phyloP scores from a whole-genome alignment of 768 basidiomycete species.

The Lactarius indigo region DNA sequence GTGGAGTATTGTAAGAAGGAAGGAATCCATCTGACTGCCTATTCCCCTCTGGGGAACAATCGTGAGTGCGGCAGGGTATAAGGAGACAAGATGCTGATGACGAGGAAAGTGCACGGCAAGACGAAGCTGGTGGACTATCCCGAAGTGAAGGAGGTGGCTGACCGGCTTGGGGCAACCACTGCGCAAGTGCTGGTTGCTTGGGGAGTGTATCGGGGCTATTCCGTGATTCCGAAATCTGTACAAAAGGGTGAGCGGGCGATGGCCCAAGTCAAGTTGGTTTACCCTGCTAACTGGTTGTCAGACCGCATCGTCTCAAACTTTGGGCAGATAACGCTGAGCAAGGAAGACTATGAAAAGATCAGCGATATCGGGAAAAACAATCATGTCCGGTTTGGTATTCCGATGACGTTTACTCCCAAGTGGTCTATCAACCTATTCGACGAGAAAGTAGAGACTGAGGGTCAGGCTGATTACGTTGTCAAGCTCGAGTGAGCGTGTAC shows the following conservation, averaged over 20 bases:
- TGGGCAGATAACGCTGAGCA: slow-evolving; percentile 62
- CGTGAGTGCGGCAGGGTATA: slow-evolving; percentile 36
- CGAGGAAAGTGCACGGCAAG: slow-evolving; percentile 48
- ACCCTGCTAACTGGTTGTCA: slow-evolving; percentile 18
- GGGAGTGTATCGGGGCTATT: slow-evolving; percentile 70
- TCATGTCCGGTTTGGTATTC: slow-evolving; percentile 58
- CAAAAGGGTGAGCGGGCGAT: slow-evolving; percentile 41
- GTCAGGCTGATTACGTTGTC: neutral
- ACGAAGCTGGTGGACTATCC: slow-evolving; percentile 68
- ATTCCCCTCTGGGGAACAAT: slow-evolving; percentile 79
- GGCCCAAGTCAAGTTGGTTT: neutral
- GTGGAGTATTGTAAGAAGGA: slow-evolving; percentile 64
- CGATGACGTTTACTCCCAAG: slow-evolving; percentile 50
- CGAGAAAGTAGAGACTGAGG: slow-evolving; percentile 49
- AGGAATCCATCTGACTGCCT: slow-evolving; percentile 67
- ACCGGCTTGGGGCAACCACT: slow-evolving; percentile 57
- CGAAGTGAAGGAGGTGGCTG: slow-evolving; percentile 57
- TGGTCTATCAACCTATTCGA: slow-evolving; percentile 77
- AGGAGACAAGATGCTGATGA: slow-evolving; percentile 7
- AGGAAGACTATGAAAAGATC: slow-evolving; percentile 65
- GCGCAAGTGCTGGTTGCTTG: slow-evolving; percentile 85
- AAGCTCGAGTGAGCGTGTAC: neutral
- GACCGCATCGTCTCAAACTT: slow-evolving; percentile 75
- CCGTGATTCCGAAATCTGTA: slow-evolving; percentile 84
- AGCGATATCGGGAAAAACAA: slow-evolving; percentile 47